These are phyloP conservation scores for Cryptosporidium xiaoi DNA, from an alignment of 169 alveolate species.

Conservation along the genomic window DNA sequence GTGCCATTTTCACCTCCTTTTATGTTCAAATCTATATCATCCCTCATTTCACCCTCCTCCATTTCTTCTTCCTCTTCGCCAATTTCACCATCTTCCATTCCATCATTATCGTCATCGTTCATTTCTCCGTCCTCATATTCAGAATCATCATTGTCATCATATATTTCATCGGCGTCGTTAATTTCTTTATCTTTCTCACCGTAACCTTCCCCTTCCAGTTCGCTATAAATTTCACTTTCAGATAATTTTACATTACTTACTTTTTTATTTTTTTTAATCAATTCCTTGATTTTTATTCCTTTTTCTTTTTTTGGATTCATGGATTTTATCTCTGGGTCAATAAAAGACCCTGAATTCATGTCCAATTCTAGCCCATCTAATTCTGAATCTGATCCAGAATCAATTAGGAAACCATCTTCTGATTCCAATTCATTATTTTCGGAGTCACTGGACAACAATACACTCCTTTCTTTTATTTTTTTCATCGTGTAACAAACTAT, in stretches of 20 bases:
- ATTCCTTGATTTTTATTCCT: too few relatives aligned
- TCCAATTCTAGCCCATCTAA: too few relatives aligned
- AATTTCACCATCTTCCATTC: slow-evolving; percentile 76
- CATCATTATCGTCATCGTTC: slow-evolving; percentile 57
- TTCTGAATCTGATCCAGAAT: too few relatives aligned
- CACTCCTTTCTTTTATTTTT: slow-evolving; percentile 13
- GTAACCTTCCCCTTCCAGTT: too few relatives aligned
- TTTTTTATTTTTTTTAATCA: too few relatives aligned
- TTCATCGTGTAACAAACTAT: background rate
- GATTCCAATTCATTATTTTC: slow-evolving; percentile 65
- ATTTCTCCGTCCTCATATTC: slow-evolving; percentile 62
- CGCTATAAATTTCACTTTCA: too few relatives aligned
- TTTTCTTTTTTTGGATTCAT: too few relatives aligned
- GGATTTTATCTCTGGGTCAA: too few relatives aligned
- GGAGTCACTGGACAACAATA: slow-evolving; percentile 62
- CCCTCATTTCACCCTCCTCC: slow-evolving; percentile 77
- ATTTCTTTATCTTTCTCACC: too few relatives aligned
- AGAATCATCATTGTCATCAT: background rate
- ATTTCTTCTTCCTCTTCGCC: slow-evolving; percentile 75
- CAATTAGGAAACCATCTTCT: slow-evolving; percentile 42
- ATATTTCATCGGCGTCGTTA: too few relatives aligned
- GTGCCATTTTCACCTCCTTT: slow-evolving; percentile 76
- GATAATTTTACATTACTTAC: too few relatives aligned
- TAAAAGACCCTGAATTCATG: too few relatives aligned
- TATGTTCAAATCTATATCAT: slow-evolving; percentile 75